Percentiles rank a stretch among this genome's conserved stretches.
Evolutionary conservation across 805 yeast species (phyloP).

Genomic region (Yamadazyma insecticola): DNA sequence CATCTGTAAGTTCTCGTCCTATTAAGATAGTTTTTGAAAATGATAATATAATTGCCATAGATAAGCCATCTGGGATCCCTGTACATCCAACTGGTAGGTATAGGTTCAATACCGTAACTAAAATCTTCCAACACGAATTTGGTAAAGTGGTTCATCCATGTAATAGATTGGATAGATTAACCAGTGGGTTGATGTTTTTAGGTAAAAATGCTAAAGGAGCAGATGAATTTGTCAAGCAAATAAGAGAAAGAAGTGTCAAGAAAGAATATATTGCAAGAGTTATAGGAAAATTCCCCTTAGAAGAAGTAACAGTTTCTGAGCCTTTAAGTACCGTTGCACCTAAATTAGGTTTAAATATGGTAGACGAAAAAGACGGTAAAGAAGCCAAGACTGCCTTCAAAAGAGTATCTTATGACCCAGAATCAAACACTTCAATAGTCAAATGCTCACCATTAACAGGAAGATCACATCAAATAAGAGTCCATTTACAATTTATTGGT

Average conservation of each 20-base stretch:
- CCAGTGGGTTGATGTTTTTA: constrained; percentile 90
- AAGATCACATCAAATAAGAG: constrained; percentile 92
- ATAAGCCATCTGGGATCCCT: constrained; percentile 93
- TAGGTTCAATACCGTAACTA: constrained; percentile 71
- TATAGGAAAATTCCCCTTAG: constrained; percentile 73
- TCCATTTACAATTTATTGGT: constrained; percentile 77
- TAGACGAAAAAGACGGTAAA: constrained; percentile 50
- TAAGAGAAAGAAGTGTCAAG: constrained; percentile 65
- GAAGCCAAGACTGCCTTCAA: constrained; percentile 70
- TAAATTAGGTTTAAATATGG: constrained; percentile 59
- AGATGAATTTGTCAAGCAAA: constrained; percentile 65
- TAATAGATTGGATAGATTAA: constrained; percentile 82
- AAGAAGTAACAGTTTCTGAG: constrained; percentile 52
- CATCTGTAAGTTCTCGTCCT: constrained; percentile 61
- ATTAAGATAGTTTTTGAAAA: constrained; percentile 70
- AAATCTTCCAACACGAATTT: constrained; percentile 66
- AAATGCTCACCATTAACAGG: constrained; percentile 87
- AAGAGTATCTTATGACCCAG: constrained; percentile 59
- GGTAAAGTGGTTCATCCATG: constrained; percentile 69
- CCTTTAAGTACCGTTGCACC: constrained; percentile 74
- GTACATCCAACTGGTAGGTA: constrained; percentile 93
- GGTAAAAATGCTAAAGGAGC: constrained; percentile 82
- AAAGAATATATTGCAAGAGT: constrained; percentile 89
- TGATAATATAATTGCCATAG: constrained; percentile 73
- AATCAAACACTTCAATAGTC: constrained; percentile 61